A percentile compares a stretch with the other conserved stretches of the same genome.
Conservation (phyloP, 768 basidiomycete species). For the Tricholoma bakamatsutake region DNA sequence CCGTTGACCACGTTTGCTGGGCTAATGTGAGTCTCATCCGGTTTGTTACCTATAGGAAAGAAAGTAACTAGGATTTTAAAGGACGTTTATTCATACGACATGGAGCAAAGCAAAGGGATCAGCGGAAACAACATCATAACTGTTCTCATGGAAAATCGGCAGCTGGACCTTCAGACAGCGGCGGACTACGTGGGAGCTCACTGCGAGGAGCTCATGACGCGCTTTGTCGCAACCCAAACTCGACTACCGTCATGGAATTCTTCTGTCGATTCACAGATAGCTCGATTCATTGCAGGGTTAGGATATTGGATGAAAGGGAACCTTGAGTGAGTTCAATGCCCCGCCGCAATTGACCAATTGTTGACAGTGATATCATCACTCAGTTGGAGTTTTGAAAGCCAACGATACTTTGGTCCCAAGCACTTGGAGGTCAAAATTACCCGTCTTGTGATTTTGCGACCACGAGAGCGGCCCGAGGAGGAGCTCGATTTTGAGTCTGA, state of each 20-base stretch:
- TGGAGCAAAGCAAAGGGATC: constrained; percentile 64
- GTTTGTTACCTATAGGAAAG: too few relatives aligned
- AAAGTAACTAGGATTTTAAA: constrained; percentile 18
- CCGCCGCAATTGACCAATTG: constrained; percentile 4
- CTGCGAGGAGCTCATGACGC: constrained; percentile 44
- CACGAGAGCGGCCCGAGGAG: constrained; percentile 29
- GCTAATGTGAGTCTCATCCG: constrained; percentile 47
- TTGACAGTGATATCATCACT: constrained; percentile 12
- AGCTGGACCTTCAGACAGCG: constrained; percentile 51
- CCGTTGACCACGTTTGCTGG: constrained; percentile 64
- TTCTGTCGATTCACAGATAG: constrained; percentile 44
- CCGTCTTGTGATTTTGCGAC: constrained; percentile 38
- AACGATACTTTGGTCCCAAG: constrained; percentile 58
- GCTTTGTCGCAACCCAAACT: constrained; percentile 40
- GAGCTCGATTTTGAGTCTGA: constrained; percentile 31
- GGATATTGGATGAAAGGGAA: constrained; percentile 61
- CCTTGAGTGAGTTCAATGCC: constrained; percentile 34
- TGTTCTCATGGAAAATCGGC: constrained; percentile 54
- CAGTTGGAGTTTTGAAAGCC: constrained; percentile 66
- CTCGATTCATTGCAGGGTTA: constrained; percentile 47
- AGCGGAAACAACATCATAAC: constrained; percentile 64
- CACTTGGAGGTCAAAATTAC: constrained; percentile 47
- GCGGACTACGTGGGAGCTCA: constrained; percentile 50
- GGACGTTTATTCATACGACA: constrained; percentile 71
- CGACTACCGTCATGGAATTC: constrained; percentile 44